Evolutionary conservation across 805 yeast species (phyloP), one percentile per base, ranked within the genome.

Genomic region (Candida xiaguanensis): DNA sequence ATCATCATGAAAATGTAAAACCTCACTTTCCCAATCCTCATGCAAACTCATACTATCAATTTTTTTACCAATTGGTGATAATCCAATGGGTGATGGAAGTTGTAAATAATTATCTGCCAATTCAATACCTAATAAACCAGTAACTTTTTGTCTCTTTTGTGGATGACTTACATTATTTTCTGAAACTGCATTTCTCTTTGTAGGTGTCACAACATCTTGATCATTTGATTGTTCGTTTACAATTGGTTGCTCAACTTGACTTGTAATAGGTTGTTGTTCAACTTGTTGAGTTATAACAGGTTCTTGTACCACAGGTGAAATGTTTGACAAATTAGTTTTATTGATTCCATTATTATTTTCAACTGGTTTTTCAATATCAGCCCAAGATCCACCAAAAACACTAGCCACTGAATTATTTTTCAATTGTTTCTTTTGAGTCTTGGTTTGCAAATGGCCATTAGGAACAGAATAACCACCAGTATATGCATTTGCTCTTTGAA

Each of bases 91-190:
- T 11, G 34, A 31, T 6, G 18, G n/a, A 26, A 12, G 14, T 15
- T 16, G 30, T 9, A 35, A 20, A 18, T 17, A 17, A n/a, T 15
- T 12, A 13, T 35, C 38, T 27, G 29, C 30, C 25, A 44, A 44
- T 27, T 42, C 43, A 25, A 44, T 44, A 15, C 48, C 48, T 26
- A 44, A 31, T 26, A 42, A 31, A 6, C 48, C 48, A 16, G 42
- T 38, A 14, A 38, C 29, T 18, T 39, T 38, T 28, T 43, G 46
- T 14, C 39, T 37, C 15, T 43, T 43, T 23, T 26, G 38, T 12
- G 41, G 41, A 24, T 78, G n/a, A 18, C 15, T 16, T n/a, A n/a
- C n/a, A 13, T 17, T 20, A 9, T 20, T 13, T 6, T 20, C 24
- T 20, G 24, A 20, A 20, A 7, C 9, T 20, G 24, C 6, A 20